phyloP scores from a whole-genome alignment of 2,329 filamentous ascomycete species.

The Arthrocladium fulminans region DNA sequence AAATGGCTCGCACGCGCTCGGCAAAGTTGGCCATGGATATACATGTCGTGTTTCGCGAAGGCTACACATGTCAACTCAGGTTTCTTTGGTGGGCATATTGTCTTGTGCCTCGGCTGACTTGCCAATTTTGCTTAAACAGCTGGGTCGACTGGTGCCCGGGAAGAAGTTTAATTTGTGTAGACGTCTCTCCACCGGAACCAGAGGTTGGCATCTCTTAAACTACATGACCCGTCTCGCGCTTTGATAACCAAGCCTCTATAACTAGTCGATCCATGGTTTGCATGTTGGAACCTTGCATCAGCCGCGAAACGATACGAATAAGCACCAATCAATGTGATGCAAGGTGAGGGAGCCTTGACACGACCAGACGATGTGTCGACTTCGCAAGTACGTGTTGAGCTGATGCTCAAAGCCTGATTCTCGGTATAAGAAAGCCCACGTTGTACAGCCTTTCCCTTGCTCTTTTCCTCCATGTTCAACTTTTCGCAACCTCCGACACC shows the following conservation, averaged over 20 bases:
- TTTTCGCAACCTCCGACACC: background rate
- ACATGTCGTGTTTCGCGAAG: background rate
- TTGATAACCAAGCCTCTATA: too few species aligned
- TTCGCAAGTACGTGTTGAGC: too few species aligned
- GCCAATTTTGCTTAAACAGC: background rate
- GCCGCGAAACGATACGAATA: too few species aligned
- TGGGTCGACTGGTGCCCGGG: background rate
- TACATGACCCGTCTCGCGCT: too few species aligned
- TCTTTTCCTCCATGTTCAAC: slow-evolving; percentile 1
- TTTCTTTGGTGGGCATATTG: background rate
- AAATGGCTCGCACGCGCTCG: slow-evolving; percentile 5
- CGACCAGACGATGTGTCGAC: too few species aligned
- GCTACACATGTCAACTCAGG: background rate
- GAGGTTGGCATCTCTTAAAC: too few species aligned
- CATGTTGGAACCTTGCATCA: too few species aligned
- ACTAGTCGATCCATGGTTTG: too few species aligned
- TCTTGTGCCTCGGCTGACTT: slow-evolving; percentile 1
- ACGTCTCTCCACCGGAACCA: slow-evolving; percentile 15
- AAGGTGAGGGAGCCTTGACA: too few species aligned
- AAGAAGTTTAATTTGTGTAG: slow-evolving; percentile 4
- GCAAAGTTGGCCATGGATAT: slow-evolving; percentile 4
- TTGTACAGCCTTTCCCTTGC: background rate
- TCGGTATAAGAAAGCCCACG: slow-evolving; percentile 1
- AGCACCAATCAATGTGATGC: too few species aligned
- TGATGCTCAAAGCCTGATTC: background rate